phyloP scores from a whole-genome alignment of 345 rosid species.

The Euphorbia lathyris region DNA sequence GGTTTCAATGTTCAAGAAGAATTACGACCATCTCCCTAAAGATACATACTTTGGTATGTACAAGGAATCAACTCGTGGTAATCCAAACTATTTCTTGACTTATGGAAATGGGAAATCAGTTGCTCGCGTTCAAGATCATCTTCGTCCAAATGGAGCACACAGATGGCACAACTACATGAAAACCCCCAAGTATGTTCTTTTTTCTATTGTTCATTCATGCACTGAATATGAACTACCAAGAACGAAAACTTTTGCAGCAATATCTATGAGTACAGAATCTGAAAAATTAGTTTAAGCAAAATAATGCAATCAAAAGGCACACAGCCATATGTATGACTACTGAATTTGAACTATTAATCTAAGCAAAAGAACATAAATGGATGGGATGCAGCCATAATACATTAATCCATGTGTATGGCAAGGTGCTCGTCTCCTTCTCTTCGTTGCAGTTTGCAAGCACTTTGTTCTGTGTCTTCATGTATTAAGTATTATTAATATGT shows the following conservation, averaged over 20 bases:
- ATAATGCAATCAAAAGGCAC: neutral
- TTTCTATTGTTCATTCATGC: neutral
- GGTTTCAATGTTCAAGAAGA: slow-evolving; percentile 97
- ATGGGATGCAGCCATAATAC: too few species aligned
- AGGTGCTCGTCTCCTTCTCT: neutral
- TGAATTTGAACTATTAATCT: neutral
- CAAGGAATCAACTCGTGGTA: slow-evolving; percentile 81
- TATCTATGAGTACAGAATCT: neutral
- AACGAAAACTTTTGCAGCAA: neutral
- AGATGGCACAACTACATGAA: slow-evolving; percentile 96
- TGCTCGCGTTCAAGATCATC: slow-evolving; percentile 88
- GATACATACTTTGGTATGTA: slow-evolving; percentile 85
- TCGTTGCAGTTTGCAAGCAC: neutral
- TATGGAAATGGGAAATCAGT: slow-evolving; percentile 98
- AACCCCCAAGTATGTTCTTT: slow-evolving; percentile 57
- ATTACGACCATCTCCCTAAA: slow-evolving; percentile 83
- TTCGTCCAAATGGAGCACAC: slow-evolving; percentile 98
- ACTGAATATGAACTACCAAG: neutral
- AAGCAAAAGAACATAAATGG: neutral
- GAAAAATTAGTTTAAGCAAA: neutral
- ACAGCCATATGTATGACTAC: neutral
- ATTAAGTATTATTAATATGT: neutral
- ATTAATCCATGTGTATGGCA: neutral
- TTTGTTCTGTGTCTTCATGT: neutral
- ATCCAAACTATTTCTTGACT: slow-evolving; percentile 87